Conservation (phyloP, 306 rosid genomes). For the Quillaja saponaria region DNA sequence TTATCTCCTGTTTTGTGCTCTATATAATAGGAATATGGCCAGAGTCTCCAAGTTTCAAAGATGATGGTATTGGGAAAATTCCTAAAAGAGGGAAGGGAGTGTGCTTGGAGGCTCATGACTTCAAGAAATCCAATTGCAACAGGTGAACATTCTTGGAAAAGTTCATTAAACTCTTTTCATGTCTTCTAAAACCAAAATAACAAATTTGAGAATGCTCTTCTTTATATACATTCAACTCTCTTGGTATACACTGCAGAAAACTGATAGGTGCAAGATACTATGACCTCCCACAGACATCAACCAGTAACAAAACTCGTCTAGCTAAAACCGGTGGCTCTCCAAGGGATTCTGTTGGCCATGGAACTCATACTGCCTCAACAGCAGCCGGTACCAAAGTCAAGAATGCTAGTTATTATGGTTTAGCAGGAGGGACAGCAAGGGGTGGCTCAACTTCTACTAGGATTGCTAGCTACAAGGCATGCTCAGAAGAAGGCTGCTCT, state of each 20-base stretch:
- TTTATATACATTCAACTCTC: too few species aligned
- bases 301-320: constrained; percentile 35
- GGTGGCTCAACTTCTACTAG: constrained; percentile 81
- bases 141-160: constrained; percentile 78
- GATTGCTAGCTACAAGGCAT: constrained; percentile 77
- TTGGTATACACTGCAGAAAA: constrained; percentile 72
- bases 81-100: constrained; percentile 88
- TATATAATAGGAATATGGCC: constrained; percentile 85
- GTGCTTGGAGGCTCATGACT: constrained; percentile 82
- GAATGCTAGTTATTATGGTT: constrained; percentile 74
- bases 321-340: constrained; percentile 56
- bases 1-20: too few species aligned
- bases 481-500: constrained; percentile 75
- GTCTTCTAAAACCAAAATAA: too few species aligned
- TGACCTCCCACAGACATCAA: constrained; percentile 21
- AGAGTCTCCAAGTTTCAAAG: constrained; percentile 81
- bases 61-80: constrained; percentile 65
- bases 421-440: constrained; percentile 77
- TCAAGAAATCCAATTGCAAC: constrained; percentile 79
- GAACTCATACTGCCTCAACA: constrained; percentile 82
- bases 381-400: constrained; percentile 72
- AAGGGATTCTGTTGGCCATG: constrained; percentile 81
- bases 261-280: constrained; percentile 96
- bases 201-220: too few species aligned
- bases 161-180: too few species aligned